Base-by-base conservation (phyloP, 2,329 filamentous ascomycete genomes). In the Paracoccidioides brasiliensis region DNA sequence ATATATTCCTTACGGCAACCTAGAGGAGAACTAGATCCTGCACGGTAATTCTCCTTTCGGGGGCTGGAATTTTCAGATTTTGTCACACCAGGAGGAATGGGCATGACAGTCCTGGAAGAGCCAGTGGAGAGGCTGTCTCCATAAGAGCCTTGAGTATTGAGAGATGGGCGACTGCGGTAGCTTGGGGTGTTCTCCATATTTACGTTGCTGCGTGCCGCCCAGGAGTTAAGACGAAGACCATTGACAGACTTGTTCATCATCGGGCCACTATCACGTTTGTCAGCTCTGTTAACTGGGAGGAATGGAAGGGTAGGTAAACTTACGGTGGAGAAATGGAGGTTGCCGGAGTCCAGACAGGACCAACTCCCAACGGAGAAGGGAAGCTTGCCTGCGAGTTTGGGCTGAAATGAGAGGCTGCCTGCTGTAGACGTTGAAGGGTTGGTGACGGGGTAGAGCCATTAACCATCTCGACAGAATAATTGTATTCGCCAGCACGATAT, bases 401-500 rank as follows among this genome's bases (percentile, higher is more conserved):
- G 46, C 71, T 74, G 56, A 74, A 61, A 56, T 73, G 71, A 46
- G 68, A 67, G 50, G 61, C 63, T 30, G 66, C 64, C 59, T 71
- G 71, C 56, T 70, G 70, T 48, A 73, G 62, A 57, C 72, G 72
- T 45, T 69, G 67, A 56, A 73, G 55, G 5, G 67, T 69, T 37
- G 74, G 72, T 33, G 74, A 75, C 4, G 74, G 74, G 57, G 72
- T 72, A 14, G 67, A 68, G 15, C 70, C 69, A 53, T 72, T 70
- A 12, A 74, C 72, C 40, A 75, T 69, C 57, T 75, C 74, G 49
- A 76, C 74, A 1, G 73, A 75, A 56, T 72, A 75, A 64, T 90
- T 90, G 74, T 97, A 97, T 75, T 97, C 93, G 56, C 93, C 93
- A 57, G 91, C 93, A 57, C 93, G 88, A 74, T 95, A 97, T 67